Base-by-base conservation (phyloP, 306 rosid genomes). In the Vachellia pachyceras region DNA sequence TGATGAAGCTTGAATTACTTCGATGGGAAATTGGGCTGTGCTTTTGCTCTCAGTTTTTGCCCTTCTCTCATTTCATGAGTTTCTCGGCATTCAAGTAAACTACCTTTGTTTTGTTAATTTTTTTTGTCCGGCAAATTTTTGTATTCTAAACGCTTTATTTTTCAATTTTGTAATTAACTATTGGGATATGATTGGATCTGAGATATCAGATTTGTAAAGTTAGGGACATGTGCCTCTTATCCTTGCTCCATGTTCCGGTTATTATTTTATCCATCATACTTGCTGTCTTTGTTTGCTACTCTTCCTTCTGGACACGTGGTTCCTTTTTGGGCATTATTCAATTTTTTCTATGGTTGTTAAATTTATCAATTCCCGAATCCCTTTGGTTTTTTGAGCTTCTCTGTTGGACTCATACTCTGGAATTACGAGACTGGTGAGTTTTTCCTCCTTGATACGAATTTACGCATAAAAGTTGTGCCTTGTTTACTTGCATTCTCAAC, bases 361-460 rank as follows among this genome's bases (percentile, higher is more conserved):
- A 37, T 77, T 80, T 83, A 70, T 83, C 78, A 72, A 73, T 84
- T 82, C 54, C 92, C 89, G 95, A 84, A 75, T 86, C 88, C 76
- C 85, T 69, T 77, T 89, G 86, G 81, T 85, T 82, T 76, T 72
- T 77, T 79, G 78, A 67, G 58, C 86, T 84, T 57, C 76, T 79
- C 83, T 52, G 42, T 82, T 69, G 83, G 92, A 87, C 87, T 87
- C 79, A 77, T 77, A 83, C 81, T 81, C 80, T 69, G 11, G 50
- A 72, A 81, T 77, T 89, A 18, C 60, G 72, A 79, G 71, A 29
- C 80, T 83, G 94, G 97, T 95, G 82, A 89, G 97, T 88, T 63
- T 82, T 81, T 80, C 78, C 20, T 42, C 71, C 80, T 75, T 72
- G 60, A 9, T 39, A 60, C 45, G 35, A 41, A 75, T 79, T 73